Evolutionary conservation across 257 asterid species (phyloP), one percentile per base, ranked within the genome.

Genomic region (Knoxia roxburghii): DNA sequence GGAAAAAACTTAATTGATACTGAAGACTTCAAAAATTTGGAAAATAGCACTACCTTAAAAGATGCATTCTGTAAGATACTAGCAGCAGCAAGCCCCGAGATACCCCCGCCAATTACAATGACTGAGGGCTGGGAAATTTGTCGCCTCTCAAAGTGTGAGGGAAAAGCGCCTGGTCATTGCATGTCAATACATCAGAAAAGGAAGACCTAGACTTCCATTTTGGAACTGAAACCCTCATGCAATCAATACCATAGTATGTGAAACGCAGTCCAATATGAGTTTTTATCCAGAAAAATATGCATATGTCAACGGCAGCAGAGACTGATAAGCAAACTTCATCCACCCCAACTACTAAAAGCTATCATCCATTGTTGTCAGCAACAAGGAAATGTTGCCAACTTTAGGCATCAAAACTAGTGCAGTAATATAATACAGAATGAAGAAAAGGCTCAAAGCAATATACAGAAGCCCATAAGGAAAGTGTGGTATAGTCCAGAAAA

Each of bases 51-150:
- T 40, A 90, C 99, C 92, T 90, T 85, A 80, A 87, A 83, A 65
- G 96, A 85, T 73, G 95, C 96, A 81, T 85, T 81, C 23, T 90
- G 96, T 58, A 94, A 89, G 83, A 77, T 80, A 45, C 76, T 89
- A 0, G 96, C 96, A 11, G 99, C 97, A 77, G 97, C 96, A 77
- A 94, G 75, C 72, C 99, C 99, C 41, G 99, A 94, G 71, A 94
- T 90, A 64, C 99, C 99, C 73, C 93, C 99, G 72, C 99, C 99
- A 82, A 94, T 74, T 77, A 94, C 89, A 64, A 94, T 82, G 61
- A 94, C 93, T 12, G 90, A 79, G 30, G 98, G 99, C 18, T 67
- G 56, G 64, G 89, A 73, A 79, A 75, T 74, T 23, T 75, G 86
- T 46, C 80, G 76, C 75, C 88, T 84, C 73, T 80, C 89, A 67